Conservation (phyloP, 805 yeast genomes). For the Cyberlindnera saturnus region DNA sequence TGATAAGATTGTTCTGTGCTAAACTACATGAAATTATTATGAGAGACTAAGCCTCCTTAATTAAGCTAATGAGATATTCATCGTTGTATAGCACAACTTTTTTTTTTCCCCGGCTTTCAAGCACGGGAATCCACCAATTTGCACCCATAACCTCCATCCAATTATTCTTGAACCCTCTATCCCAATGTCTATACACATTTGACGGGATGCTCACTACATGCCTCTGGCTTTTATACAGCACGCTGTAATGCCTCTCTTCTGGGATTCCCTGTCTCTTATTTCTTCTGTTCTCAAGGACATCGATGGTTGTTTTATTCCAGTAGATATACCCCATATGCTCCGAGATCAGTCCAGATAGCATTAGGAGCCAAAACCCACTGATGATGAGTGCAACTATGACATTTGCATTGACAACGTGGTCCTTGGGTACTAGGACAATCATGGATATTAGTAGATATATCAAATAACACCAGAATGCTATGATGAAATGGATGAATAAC, state of each 20-base stretch:
- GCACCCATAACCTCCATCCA: constrained; percentile 26
- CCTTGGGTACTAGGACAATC: constrained; percentile 20
- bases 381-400: constrained; percentile 41
- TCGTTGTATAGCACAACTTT: too few relatives aligned
- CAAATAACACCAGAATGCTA: constrained; percentile 32
- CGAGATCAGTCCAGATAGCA: constrained; percentile 36
- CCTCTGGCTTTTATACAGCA: constrained; percentile 29
- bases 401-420: constrained; percentile 37
- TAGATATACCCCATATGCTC: constrained; percentile 41
- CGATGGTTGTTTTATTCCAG: constrained; percentile 52
- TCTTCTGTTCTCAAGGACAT: constrained; percentile 39
- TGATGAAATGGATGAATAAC: constrained; percentile 48
- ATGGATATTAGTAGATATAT: constrained; percentile 34
- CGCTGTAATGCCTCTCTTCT: constrained; percentile 24
- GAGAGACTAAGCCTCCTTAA: too few relatives aligned
- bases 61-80: too few relatives aligned
- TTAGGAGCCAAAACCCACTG: constrained; percentile 38
- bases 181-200: constrained; percentile 11
- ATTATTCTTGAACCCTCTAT: constrained; percentile 21
- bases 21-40: too few relatives aligned
- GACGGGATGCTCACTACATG: constrained; percentile 32
- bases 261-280: constrained; percentile 19
- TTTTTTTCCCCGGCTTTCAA: too few relatives aligned
- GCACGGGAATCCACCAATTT: constrained; percentile 5
- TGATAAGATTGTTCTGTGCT: too few relatives aligned